Evolutionary conservation across 805 yeast genomes (phyloP).

Genomic region (Helenozyma rhizophorensis): DNA sequence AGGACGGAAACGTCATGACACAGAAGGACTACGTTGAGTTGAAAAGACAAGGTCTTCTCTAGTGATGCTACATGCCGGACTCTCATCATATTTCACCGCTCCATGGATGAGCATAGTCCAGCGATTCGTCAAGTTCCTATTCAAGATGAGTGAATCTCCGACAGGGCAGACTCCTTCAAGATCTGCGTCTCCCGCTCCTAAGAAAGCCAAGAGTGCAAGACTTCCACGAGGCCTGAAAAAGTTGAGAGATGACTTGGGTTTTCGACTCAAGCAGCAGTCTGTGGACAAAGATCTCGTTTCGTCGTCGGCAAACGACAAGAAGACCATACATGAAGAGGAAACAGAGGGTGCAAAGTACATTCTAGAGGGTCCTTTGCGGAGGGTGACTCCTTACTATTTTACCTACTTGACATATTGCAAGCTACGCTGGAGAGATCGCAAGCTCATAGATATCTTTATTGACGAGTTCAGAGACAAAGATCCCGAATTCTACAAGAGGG

Average conservation of each 20-base stretch:
- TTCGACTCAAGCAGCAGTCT: constrained; percentile 41
- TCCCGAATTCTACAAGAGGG: constrained; percentile 55
- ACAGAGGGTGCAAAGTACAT: constrained; percentile 54
- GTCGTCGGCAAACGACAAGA: constrained; percentile 32
- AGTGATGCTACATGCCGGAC: no score
- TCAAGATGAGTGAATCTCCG: no score
- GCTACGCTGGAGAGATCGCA: constrained; percentile 84
- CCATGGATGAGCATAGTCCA: no score
- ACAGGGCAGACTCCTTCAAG: no score
- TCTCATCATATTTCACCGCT: no score
- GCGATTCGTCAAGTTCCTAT: no score
- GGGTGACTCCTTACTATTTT: constrained; percentile 80
- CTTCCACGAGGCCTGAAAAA: constrained; percentile 12
- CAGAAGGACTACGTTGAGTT: constrained; percentile 78
- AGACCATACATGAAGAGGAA: constrained; percentile 50
- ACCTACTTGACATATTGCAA: constrained; percentile 92
- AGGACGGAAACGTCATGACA: constrained; percentile 88
- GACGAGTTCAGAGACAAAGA: constrained; percentile 82
- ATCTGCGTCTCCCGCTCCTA: no score
- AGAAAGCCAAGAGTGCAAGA: constrained; percentile 3
- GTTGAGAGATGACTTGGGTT: constrained; percentile 44
- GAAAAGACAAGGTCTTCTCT: constrained; percentile 81
- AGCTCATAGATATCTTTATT: constrained; percentile 72
- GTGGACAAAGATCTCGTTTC: constrained; percentile 41
- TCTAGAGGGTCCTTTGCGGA: constrained; percentile 58